phyloP scores from a whole-genome alignment of 1,139 yeast species.

The Scheffersomyces titani region DNA sequence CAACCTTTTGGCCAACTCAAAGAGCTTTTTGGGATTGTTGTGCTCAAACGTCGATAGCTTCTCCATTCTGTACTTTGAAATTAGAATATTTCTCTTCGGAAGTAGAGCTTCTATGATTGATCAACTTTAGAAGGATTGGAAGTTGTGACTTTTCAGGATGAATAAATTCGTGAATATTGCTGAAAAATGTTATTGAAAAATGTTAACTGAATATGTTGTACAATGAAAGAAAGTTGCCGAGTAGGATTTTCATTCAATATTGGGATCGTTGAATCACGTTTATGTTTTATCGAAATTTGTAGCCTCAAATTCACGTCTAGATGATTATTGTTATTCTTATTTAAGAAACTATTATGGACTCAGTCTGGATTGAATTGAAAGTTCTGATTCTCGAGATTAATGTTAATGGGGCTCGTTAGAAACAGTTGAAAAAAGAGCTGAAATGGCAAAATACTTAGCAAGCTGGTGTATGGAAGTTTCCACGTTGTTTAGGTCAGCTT shows the following conservation, averaged over 20 bases:
- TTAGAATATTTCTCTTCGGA: neutral
- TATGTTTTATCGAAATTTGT: neutral
- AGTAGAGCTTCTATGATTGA: neutral
- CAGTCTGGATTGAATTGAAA: neutral
- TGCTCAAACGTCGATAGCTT: conserved; percentile 44
- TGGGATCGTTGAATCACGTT: neutral
- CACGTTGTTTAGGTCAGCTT: neutral
- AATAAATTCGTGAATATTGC: neutral
- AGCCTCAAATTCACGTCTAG: neutral
- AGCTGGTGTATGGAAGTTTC: neutral
- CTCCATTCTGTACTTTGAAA: conserved; percentile 27
- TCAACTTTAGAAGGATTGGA: neutral
- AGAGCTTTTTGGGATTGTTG: conserved; percentile 42
- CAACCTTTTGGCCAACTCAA: conserved; percentile 50
- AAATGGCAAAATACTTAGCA: neutral
- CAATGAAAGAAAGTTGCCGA: neutral
- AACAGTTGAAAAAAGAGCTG: neutral
- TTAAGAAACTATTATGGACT: neutral
- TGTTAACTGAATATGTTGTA: neutral
- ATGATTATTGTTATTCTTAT: neutral
- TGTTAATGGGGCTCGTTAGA: neutral
- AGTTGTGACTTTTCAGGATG: neutral
- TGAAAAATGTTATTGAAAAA: neutral
- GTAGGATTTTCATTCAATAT: neutral
- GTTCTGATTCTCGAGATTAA: neutral